Evolutionary conservation across 2,329 filamentous ascomycete genomes (phyloP), one percentile per base, ranked within the genome.

Genomic region (Sarocladium oryzae): DNA sequence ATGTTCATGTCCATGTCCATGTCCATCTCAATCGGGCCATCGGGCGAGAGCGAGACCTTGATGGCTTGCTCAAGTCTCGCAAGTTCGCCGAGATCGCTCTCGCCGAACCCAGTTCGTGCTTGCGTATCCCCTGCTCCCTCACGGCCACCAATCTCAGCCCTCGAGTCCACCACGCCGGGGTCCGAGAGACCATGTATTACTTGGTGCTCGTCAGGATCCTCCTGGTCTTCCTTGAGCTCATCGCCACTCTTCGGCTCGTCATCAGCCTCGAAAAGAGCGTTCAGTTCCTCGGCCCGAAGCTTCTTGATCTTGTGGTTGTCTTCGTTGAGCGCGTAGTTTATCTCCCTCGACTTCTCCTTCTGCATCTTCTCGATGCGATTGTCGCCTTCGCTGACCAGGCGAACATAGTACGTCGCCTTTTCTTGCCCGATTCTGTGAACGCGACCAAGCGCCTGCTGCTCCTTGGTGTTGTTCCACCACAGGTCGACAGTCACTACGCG

Each of bases 381-480:
- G 53, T 90, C 85, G 4, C 88, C 77, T 0, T 74, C 78, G 4
- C 76, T 69, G 1, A 69, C 63, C 30, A 89, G 70, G 0, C 81
- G 73, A 1, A 79, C 73, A 52, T 86, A 75, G 10, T 79, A 68
- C 0, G 84, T 83, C 30, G 79, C 68, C 37, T 83, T 77, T 0
- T 60, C 55, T 55, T 92, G 87, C 0, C 85, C 85, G 2, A 84
- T 81, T 4, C 86, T 75, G 57, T 77, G 78, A 0, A 88, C 77
- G 0, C 86, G 77, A 1, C 68, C 68, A 35, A 75, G 75, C 0
- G 79, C 83, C 58, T 89, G 86, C n/a, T 81, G 68, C 56, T 89
- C 83, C 0, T 72, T 63, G 0, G 74, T 69, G 1, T 64, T 64
- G 52, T 88, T 88, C 80, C 81, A 89, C 78, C 78, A 83, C 0